A percentile compares a stretch with the other conserved stretches of the same genome.
Conservation (phyloP, 164 flowering plant species). For the Nelumbo lutea region DNA sequence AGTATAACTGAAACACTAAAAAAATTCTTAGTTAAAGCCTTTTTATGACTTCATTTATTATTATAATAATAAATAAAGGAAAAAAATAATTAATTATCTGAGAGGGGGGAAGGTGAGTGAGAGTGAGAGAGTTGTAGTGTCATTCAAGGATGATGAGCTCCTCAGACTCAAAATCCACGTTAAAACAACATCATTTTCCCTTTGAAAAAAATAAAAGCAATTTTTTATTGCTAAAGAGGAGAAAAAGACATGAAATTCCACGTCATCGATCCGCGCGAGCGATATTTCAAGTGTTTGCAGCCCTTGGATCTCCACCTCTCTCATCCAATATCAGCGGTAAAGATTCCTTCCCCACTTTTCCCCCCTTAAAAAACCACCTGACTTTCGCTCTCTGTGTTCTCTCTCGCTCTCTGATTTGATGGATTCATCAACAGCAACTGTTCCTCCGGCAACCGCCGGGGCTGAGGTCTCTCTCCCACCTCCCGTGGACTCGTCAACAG, state of each 20-base stretch:
- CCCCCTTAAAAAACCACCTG: background rate
- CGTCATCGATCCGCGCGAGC: slow-evolving; percentile 19
- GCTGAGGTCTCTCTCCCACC: background rate
- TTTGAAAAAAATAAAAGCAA: too few relatives aligned
- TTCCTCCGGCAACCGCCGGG: background rate
- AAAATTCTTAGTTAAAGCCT: too few relatives aligned
- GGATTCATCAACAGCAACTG: slow-evolving; percentile 6
- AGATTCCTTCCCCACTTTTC: background rate
- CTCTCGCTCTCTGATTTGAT: slow-evolving; percentile 13
- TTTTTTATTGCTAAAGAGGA: background rate
- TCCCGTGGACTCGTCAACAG: too few relatives aligned
- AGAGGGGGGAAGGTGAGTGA: too few relatives aligned
- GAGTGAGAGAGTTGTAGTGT: too few relatives aligned
- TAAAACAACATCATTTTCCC: too few relatives aligned
- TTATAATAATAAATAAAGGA: too few relatives aligned
- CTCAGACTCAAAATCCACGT: too few relatives aligned
- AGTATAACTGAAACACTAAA: too few relatives aligned
- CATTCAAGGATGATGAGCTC: too few relatives aligned
- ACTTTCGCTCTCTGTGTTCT: background rate
- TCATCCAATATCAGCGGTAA: slow-evolving; percentile 4
- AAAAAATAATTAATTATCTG: too few relatives aligned
- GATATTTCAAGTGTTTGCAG: background rate
- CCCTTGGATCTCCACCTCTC: slow-evolving; percentile 8
- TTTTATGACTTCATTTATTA: too few relatives aligned
- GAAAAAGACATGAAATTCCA: slow-evolving; percentile 4